These are phyloP conservation scores for Phytophthora palmivora DNA, from an alignment of 352 stramenopile species.

Conservation along the genomic window DNA sequence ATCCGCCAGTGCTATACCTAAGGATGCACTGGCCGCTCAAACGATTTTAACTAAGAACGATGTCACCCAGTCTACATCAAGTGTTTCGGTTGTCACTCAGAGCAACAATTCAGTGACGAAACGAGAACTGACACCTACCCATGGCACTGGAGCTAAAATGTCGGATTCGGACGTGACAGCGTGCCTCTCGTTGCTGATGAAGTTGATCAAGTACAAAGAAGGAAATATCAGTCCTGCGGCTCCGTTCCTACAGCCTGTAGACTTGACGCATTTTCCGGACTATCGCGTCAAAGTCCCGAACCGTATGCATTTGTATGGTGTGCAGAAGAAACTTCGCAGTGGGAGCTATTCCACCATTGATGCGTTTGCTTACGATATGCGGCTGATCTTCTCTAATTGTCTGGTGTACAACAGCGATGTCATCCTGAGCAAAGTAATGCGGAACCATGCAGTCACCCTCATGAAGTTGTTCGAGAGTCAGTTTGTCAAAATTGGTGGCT, in stretches of 20 bases:
- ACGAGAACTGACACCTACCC: slow-evolving; percentile 15
- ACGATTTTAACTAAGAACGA: slow-evolving; percentile 1
- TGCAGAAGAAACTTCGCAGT: slow-evolving; percentile 85
- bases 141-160: slow-evolving; percentile 51
- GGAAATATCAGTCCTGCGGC: slow-evolving; percentile 70
- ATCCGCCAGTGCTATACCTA: slow-evolving; percentile 7
- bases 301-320: slow-evolving; percentile 86
- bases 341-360: slow-evolving; percentile 70
- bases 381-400: slow-evolving; percentile 89
- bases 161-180: slow-evolving; percentile 55
- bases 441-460: slow-evolving; percentile 82
- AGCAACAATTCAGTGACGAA: slow-evolving; percentile 38
- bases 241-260: slow-evolving; percentile 84
- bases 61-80: not conserved
- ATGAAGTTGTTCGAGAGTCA: slow-evolving; percentile 86
- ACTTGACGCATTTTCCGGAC: slow-evolving; percentile 84
- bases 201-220: slow-evolving; percentile 90
- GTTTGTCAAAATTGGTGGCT: slow-evolving; percentile 73
- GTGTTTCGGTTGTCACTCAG: slow-evolving; percentile 10
- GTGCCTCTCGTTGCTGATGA: slow-evolving; percentile 76
- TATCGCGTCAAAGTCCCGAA: slow-evolving; percentile 87
- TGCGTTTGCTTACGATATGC: slow-evolving; percentile 81
- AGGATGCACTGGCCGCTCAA: slow-evolving; percentile 11
- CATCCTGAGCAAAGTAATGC: slow-evolving; percentile 83
- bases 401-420: slow-evolving; percentile 91